Evolutionary conservation across 1,139 yeast genomes (phyloP), one percentile per base, ranked within the genome.

Genomic region (Candida sanyaensis): DNA sequence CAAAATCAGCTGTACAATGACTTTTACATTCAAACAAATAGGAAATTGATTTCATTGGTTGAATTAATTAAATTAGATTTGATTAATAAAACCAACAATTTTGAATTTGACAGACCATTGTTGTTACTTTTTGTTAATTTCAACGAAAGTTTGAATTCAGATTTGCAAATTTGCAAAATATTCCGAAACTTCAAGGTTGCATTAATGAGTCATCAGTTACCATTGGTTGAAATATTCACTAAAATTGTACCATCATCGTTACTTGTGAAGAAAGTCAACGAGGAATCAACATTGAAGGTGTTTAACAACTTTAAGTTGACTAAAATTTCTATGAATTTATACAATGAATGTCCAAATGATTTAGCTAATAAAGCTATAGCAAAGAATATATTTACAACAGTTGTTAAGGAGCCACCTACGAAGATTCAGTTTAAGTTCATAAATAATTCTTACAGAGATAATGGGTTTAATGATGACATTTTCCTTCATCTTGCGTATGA

Each of bases 401-500:
- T 81, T 37, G 75, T 77, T 5, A 72, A 68, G 48, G 82, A 77
- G 17, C 70, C 81, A 5, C 79, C 81, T 1, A 59, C 71, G 1
- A 69, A 66, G 36, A 57, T 83, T 46, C 78, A 75, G 51, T 88
- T 86, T 66, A 81, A 78, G 63, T 77, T 71, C 43, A 61, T 72
- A 58, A 68, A 64, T 49, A 55, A 52, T 13, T 49, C 49, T 17
- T 52, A 53, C 7, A 61, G 62, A 40, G 69, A 65, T 34, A 61
- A 59, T 33, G 61, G 60, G 38, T 66, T 65, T 38, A 64, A 64
- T 34, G 92, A 89, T 55, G 97, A 91, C 60, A 76, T 88, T 1
- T 88, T 84, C 55, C 71, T 93, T 36, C 98, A 92, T 62, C 73
- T 93, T 28, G 92, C 96, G 0, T 93, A 91, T 59, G 90, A 91